Conservation (phyloP, 2,329 filamentous ascomycete species). For the Hypomyces perniciosus region DNA sequence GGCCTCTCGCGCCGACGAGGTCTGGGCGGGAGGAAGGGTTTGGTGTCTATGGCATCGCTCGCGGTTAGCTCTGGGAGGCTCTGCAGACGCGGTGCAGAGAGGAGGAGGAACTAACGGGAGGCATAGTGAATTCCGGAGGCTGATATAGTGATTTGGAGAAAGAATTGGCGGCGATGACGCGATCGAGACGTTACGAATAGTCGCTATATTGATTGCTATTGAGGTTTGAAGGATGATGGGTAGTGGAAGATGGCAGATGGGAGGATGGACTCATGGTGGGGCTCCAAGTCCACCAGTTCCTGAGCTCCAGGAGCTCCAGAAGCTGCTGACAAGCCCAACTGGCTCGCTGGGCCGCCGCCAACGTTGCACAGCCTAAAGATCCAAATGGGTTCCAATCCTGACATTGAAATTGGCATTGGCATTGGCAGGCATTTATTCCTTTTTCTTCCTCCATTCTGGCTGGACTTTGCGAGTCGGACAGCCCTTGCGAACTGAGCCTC, state of each 20-base stretch:
- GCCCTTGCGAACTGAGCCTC: too few relatives aligned
- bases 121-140: conserved; percentile 35
- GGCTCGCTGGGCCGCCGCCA: conserved; percentile 13
- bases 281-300: neutral
- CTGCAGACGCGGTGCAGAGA: conserved; percentile 31
- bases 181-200: too few relatives aligned
- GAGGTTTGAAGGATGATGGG: too few relatives aligned
- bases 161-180: neutral
- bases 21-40: conserved; percentile 53
- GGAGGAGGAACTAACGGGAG: conserved; percentile 41
- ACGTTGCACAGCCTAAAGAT: conserved; percentile 18
- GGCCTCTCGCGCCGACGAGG: conserved; percentile 64
- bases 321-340: neutral
- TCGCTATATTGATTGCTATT: too few relatives aligned
- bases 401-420: too few relatives aligned
- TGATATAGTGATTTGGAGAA: neutral
- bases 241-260: too few relatives aligned
- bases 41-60: conserved; percentile 42
- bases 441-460: too few relatives aligned
- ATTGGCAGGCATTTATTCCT: too few relatives aligned
- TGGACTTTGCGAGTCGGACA: too few relatives aligned
- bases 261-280: neutral
- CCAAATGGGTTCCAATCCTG: too few relatives aligned
- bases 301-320: neutral
- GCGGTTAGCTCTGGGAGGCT: conserved; percentile 36